Percentiles rank a stretch among this genome's conserved stretches.
Evolutionary conservation across 768 basidiomycete species (phyloP).

Genomic region (Sporobolomyces phaffii): DNA sequence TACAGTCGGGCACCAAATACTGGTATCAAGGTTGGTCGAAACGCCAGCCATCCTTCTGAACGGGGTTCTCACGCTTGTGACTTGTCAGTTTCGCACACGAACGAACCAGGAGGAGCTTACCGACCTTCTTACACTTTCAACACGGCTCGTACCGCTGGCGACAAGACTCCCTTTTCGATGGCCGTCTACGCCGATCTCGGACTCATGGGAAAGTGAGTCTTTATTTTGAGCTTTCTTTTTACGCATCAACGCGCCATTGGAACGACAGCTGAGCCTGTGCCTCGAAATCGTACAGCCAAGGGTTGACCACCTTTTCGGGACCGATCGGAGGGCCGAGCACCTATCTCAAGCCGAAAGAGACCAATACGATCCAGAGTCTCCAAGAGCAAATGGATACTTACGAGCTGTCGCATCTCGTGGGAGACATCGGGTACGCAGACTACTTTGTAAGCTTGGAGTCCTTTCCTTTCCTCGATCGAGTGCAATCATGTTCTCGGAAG

Average conservation of each 20-base stretch:
- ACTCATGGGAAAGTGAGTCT: slow-evolving; percentile 3
- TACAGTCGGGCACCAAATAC: slow-evolving; percentile 24
- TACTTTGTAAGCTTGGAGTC: slow-evolving; percentile 15
- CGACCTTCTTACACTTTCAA: slow-evolving; percentile 27
- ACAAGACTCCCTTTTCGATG: slow-evolving; percentile 12
- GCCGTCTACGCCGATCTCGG: slow-evolving; percentile 16
- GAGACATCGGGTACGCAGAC: slow-evolving; percentile 24
- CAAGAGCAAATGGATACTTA: slow-evolving; percentile 16
- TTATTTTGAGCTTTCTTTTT: no score
- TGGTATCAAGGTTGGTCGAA: slow-evolving; percentile 25
- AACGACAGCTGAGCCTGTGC: no score
- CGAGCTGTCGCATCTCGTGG: slow-evolving; percentile 13
- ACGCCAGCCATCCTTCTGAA: no score
- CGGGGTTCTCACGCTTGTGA: no score
- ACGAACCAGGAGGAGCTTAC: slow-evolving; percentile 14
- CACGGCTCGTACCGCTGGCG: slow-evolving; percentile 24
- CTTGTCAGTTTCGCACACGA: slow-evolving; percentile 13
- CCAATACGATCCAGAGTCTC: slow-evolving; percentile 36
- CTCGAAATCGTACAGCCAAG: no score
- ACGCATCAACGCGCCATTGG: no score
- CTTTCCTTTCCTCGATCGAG: no score
- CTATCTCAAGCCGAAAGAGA: slow-evolving; percentile 16
- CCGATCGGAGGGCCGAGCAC: slow-evolving; percentile 19
- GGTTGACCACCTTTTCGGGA: slow-evolving; percentile 19
- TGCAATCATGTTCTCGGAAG: no score